These are phyloP conservation scores for Isabelozyma rhagii DNA, from an alignment of 805 yeast species.

Conservation along the genomic window DNA sequence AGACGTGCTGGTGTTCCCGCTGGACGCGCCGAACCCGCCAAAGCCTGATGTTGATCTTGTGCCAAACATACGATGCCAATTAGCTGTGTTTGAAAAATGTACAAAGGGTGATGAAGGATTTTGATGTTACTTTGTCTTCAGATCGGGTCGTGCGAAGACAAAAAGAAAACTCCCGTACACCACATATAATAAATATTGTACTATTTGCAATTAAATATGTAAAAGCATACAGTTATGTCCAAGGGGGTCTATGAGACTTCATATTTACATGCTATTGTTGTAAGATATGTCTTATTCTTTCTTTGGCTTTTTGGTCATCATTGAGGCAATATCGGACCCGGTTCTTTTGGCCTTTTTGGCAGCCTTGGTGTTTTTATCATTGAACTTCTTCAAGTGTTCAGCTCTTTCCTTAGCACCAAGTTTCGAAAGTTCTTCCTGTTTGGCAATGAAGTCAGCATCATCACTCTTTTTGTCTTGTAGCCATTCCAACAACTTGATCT, in stretches of 20 bases:
- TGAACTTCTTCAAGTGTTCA: constrained; percentile 64
- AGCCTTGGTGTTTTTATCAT: constrained; percentile 45
- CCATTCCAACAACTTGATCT: constrained; percentile 82
- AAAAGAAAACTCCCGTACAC: not conserved
- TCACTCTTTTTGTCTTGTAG: constrained; percentile 53
- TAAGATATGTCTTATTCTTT: not conserved
- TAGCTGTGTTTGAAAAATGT: not conserved
- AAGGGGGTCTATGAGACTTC: too few species aligned
- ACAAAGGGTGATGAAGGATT: not conserved
- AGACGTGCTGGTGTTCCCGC: constrained; percentile 21
- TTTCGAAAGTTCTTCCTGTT: constrained; percentile 46
- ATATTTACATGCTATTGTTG: too few species aligned
- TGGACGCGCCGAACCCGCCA: constrained; percentile 12
- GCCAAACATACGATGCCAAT: constrained; percentile 41
- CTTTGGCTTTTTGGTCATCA: constrained; percentile 7
- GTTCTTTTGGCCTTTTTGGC: constrained; percentile 6
- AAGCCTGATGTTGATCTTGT: constrained; percentile 42
- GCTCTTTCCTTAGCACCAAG: constrained; percentile 68
- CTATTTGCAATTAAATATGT: too few species aligned
- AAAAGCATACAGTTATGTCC: too few species aligned
- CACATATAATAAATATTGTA: not conserved
- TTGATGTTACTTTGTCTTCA: not conserved
- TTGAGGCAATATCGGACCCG: not conserved
- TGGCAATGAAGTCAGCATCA: constrained; percentile 53
- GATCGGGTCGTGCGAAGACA: not conserved